These are phyloP conservation scores for Cercospora sojina DNA, from an alignment of 2,329 filamentous ascomycete genomes.

Conservation along the genomic window DNA sequence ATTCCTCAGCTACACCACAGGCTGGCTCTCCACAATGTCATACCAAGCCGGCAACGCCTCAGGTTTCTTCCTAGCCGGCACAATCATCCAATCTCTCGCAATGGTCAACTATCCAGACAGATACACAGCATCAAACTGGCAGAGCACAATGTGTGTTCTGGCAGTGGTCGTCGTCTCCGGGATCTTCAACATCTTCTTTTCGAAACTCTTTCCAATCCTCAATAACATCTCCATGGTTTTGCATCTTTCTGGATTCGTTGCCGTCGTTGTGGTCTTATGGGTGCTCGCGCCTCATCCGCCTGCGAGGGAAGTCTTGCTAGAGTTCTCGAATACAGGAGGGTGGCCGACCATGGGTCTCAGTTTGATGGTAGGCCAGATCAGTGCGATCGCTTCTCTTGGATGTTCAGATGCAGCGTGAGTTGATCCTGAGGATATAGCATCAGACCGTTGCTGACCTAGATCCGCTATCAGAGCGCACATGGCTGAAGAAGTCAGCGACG, in stretches of 20 bases:
- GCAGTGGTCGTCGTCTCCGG: constrained; percentile 24
- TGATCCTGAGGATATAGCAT: not conserved
- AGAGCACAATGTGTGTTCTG: constrained; percentile 24
- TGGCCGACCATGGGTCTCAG: constrained; percentile 33
- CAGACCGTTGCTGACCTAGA: not conserved
- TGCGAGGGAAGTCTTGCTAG: constrained; percentile 34
- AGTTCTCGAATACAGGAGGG: constrained; percentile 31
- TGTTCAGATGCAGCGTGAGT: constrained; percentile 23
- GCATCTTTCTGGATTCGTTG: constrained; percentile 23
- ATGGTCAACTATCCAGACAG: constrained; percentile 23
- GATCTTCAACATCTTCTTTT: constrained; percentile 25
- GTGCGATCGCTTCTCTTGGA: constrained; percentile 23
- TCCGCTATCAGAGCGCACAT: constrained; percentile 20
- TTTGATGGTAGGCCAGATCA: constrained; percentile 34
- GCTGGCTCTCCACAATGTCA: constrained; percentile 24
- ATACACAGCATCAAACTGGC: constrained; percentile 24
- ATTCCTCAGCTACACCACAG: constrained; percentile 33
- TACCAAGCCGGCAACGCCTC: constrained; percentile 29
- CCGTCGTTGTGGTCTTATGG: constrained; percentile 23
- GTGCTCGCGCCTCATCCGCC: constrained; percentile 24
- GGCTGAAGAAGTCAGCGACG: constrained; percentile 29
- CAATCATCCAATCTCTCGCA: constrained; percentile 24
- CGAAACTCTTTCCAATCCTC: constrained; percentile 22
- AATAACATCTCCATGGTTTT: constrained; percentile 25
- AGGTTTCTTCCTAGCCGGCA: constrained; percentile 26